Evolutionary conservation across 306 rosid genomes (phyloP), one percentile per base, ranked within the genome.

Genomic region (Quercus cerris): DNA sequence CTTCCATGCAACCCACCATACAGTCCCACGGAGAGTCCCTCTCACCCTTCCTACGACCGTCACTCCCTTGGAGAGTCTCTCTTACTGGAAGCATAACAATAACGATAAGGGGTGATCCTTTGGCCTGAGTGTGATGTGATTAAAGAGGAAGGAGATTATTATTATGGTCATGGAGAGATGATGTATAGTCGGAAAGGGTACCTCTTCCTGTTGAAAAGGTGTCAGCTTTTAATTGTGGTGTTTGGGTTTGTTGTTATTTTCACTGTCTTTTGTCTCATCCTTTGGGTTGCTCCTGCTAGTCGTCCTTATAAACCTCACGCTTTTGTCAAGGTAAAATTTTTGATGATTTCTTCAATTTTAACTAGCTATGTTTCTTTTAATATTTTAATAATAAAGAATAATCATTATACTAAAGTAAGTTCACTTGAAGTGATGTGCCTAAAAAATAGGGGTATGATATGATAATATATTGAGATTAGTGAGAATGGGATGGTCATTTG

Each of bases 61-160:
- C 97, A 88, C 72, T 94, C 98, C 4, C 80, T 90, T 58, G 79
- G 92, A 91, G 6, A 91, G 93, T 73, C 97, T 94, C 6, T 83
- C 91, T 2, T 97, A 88, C 55, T 77, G 78, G 52, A 90, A 89
- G 66, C 11, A 81, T 11, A 80, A 84, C 41, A 86, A 89, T 6
- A 88, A 84, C 51, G 85, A 89, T 12, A 88, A 85, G 76, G 93
- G 87, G 10, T 92, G 94, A 97, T 86, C 9, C 44, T 2, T 0
- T 1, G 44, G 44, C 9, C 44, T 5, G 88, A 89, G 22, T 79
- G 92, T 68, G 86, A 85, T 57, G 98, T 92, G 62, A 90, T 94
- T 1, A 84, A 88, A 18, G 97, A 94, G 80, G 97, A 94, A 55
- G 91, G 82, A 5, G 89, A 84, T n/a, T 84, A 85, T 51, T 67